Evolutionary conservation across 2,329 filamentous ascomycete genomes (phyloP).

Genomic region (Periconia sp.): DNA sequence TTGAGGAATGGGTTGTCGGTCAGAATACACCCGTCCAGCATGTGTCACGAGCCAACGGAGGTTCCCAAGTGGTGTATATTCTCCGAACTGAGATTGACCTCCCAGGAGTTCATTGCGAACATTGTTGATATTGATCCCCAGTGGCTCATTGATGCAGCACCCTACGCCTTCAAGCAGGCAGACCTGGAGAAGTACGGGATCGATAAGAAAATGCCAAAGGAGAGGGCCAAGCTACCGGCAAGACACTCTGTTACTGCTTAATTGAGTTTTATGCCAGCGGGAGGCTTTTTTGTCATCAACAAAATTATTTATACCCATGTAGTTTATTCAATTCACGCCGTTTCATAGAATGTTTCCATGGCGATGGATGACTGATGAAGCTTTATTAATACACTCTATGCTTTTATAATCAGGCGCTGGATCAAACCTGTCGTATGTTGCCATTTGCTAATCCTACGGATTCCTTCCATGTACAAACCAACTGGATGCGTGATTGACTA

Average conservation of each 20-base stretch:
- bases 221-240: conserved; percentile 41
- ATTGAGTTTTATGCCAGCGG: too few species aligned
- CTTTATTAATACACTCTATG: too few species aligned
- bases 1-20: conserved; percentile 89
- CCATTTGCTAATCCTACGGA: too few species aligned
- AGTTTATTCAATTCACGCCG: too few species aligned
- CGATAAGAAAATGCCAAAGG: conserved; percentile 74
- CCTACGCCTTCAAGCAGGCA: conserved; percentile 92
- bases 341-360: neutral
- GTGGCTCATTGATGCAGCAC: conserved; percentile 88
- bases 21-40: conserved; percentile 83
- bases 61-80: conserved; percentile 89
- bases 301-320: too few species aligned
- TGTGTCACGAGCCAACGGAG: conserved; percentile 53
- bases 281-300: too few species aligned
- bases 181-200: conserved; percentile 78
- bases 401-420: too few species aligned
- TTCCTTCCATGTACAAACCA: too few species aligned
- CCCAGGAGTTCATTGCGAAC: conserved; percentile 90
- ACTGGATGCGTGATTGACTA: too few species aligned
- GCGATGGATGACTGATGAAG: too few species aligned
- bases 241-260: neutral
- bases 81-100: conserved; percentile 78
- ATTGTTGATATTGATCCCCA: conserved; percentile 81
- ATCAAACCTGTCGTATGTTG: too few species aligned